Percentiles rank a stretch among this genome's conserved stretches.
phyloP scores from a whole-genome alignment of 2,329 filamentous ascomycete species.

The Periconia macrospinosa region DNA sequence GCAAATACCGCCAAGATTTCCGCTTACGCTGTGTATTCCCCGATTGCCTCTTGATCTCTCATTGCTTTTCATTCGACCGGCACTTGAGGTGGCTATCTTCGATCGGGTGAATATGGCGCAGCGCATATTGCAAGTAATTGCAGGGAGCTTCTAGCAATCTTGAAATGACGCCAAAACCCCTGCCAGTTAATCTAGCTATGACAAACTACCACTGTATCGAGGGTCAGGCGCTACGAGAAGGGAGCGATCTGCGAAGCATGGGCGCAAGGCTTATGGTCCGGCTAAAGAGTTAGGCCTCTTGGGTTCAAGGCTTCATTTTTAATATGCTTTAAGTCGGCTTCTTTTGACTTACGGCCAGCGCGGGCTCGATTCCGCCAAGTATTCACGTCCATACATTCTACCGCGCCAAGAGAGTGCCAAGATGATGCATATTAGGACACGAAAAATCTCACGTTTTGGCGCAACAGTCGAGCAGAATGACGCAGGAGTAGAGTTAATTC shows the following conservation, averaged over 20 bases:
- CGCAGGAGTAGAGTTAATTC: background rate
- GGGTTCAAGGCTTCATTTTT: constrained; percentile 18
- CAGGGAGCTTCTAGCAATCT: background rate
- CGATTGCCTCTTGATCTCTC: background rate
- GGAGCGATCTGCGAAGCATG: background rate
- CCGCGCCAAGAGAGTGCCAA: background rate
- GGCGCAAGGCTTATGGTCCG: constrained; percentile 19
- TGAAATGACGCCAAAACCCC: background rate
- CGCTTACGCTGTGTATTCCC: background rate
- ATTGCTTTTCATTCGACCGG: background rate
- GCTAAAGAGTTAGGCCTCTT: constrained; percentile 28
- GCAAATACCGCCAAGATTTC: background rate
- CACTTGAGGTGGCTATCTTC: background rate
- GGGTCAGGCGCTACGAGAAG: constrained; percentile 11
- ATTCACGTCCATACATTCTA: background rate
- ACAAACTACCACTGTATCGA: constrained; percentile 4
- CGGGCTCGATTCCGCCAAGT: background rate
- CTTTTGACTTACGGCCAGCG: background rate
- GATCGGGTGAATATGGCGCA: background rate
- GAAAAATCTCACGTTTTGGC: background rate
- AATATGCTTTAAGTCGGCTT: background rate
- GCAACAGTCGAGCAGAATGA: background rate
- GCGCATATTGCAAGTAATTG: background rate
- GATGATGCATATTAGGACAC: background rate
- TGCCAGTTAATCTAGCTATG: constrained; percentile 7